These are phyloP conservation scores for Odonthalia washingtoniensis DNA, from an alignment of 31 red algal genomes.

Conservation along the genomic window DNA sequence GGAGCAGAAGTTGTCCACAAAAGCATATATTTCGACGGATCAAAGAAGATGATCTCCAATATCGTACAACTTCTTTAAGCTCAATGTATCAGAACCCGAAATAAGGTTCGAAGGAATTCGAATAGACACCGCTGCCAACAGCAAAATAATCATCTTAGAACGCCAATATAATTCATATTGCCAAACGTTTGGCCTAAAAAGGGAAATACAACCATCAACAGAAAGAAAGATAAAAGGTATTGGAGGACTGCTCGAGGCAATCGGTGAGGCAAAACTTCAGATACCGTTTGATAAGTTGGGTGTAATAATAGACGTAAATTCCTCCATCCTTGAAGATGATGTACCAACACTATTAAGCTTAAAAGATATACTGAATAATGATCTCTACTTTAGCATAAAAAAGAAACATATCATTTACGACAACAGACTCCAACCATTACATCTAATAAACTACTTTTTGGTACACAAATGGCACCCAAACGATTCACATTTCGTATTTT, in stretches of 20 bases:
- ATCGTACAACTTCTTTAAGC: too few species aligned
- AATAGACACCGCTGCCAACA: not conserved
- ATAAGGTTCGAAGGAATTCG: not conserved
- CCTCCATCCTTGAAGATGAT: not conserved
- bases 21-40: too few species aligned
- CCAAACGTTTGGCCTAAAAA: not conserved
- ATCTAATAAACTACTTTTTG: constrained; percentile 7
- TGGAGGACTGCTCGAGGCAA: not conserved
- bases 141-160: not conserved
- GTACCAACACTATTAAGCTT: not conserved
- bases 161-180: not conserved
- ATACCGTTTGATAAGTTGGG: constrained; percentile 29
- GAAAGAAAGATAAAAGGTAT: not conserved
- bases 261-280: not conserved
- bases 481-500: not conserved
- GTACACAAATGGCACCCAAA: constrained; percentile 26
- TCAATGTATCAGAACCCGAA: too few species aligned
- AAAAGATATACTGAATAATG: constrained; percentile 18
- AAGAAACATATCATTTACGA: not conserved
- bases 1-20: too few species aligned
- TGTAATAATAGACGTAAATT: constrained; percentile 21
- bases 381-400: not conserved
- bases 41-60: too few species aligned
- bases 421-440: not conserved
- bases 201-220: not conserved